Percentiles rank a stretch among this genome's conserved stretches.
phyloP scores from a whole-genome alignment of 179 eudicot species.

The Beta corolliflora region DNA sequence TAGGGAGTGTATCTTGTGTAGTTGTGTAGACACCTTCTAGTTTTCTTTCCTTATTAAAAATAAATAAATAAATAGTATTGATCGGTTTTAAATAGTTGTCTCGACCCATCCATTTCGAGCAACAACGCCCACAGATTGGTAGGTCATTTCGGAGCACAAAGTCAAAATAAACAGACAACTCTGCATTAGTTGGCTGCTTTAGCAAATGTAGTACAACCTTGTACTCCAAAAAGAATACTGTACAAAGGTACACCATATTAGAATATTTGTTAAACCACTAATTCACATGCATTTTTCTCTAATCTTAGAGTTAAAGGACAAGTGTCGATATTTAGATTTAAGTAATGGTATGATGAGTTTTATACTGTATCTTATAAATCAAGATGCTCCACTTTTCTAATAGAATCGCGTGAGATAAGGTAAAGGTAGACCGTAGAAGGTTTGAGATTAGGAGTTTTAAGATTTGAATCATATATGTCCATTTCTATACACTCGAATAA shows the following conservation, averaged over 20 bases:
- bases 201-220: slow-evolving; percentile 6
- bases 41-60: neutral
- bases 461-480: too few species aligned
- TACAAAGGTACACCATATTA: slow-evolving; percentile 6
- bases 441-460: too few species aligned
- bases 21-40: too few species aligned
- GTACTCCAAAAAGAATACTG: slow-evolving; percentile 10
- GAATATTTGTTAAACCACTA: slow-evolving; percentile 14
- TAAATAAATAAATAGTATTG: neutral
- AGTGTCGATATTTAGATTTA: neutral
- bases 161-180: slow-evolving; percentile 25
- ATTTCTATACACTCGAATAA: too few species aligned
- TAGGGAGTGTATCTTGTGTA: too few species aligned
- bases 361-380: too few species aligned
- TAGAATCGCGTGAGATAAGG: too few species aligned
- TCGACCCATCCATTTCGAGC: slow-evolving; percentile 10
- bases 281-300: slow-evolving; percentile 17
- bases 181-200: slow-evolving; percentile 11
- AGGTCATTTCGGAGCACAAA: slow-evolving; percentile 36
- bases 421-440: too few species aligned
- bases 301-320: neutral
- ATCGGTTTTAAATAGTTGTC: slow-evolving; percentile 15
- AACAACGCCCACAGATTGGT: slow-evolving; percentile 7
- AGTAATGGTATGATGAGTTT: neutral
- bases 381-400: neutral